Percentiles rank a stretch among this genome's conserved stretches.
phyloP scores from a whole-genome alignment of 305 asterid genomes.

The Fraxinus sp. region DNA sequence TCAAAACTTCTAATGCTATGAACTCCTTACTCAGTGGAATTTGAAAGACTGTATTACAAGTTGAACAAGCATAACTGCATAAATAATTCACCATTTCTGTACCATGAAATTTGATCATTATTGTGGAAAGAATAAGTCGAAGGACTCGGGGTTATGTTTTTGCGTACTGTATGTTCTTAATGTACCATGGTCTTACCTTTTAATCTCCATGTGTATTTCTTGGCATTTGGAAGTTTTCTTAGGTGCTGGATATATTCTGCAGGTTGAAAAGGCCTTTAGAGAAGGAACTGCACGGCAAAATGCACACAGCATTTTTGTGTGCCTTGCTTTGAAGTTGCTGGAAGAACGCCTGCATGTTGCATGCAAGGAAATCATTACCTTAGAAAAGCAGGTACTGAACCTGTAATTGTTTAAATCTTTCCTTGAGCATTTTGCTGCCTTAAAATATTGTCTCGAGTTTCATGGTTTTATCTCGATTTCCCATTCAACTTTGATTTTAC shows the following conservation, averaged over 20 bases:
- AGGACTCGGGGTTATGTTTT: background rate
- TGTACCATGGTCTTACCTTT: background rate
- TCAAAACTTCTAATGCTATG: background rate
- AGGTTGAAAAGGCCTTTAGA: constrained; percentile 98
- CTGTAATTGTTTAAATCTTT: constrained; percentile 16
- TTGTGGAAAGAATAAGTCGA: background rate
- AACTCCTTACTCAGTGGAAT: background rate
- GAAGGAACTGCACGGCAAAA: constrained; percentile 99
- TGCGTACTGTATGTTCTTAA: background rate
- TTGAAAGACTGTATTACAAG: background rate
- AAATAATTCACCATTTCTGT: background rate
- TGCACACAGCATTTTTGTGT: constrained; percentile 94
- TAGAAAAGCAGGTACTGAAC: constrained; percentile 84
- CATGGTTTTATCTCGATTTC: constrained; percentile 25
- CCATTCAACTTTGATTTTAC: constrained; percentile 30
- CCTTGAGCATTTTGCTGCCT: background rate
- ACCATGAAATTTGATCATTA: background rate
- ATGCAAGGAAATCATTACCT: constrained; percentile 88
- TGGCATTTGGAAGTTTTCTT: constrained; percentile 18
- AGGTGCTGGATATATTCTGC: constrained; percentile 28
- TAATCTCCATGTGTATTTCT: background rate
- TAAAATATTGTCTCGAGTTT: constrained; percentile 7
- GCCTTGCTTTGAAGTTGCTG: constrained; percentile 81
- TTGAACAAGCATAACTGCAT: background rate
- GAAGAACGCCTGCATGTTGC: constrained; percentile 92